Percentiles rank a stretch among this genome's conserved stretches.
phyloP scores from a whole-genome alignment of 805 yeast genomes.

The Teunomyces panamensis region DNA sequence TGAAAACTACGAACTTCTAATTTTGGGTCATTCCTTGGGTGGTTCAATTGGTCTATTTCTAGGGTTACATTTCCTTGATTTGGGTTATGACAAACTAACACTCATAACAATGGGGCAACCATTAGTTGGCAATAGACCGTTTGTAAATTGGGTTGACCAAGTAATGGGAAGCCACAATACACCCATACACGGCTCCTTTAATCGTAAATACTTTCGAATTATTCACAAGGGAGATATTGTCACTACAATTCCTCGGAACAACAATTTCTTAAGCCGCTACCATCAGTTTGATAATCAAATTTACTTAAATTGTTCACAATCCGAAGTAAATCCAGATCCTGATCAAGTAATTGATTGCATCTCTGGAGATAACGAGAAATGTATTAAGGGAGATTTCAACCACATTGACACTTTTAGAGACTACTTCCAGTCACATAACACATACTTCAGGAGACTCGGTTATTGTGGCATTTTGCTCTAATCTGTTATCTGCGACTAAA shows the following conservation, averaged over 20 bases:
- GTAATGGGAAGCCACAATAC: conserved; percentile 27
- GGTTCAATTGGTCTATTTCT: conserved; percentile 40
- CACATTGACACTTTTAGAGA: conserved; percentile 6
- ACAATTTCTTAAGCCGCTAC: conserved; percentile 18
- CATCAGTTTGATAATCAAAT: conserved; percentile 37
- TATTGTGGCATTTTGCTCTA: conserved; percentile 4
- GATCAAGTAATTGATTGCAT: conserved; percentile 34
- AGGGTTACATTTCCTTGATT: conserved; percentile 33
- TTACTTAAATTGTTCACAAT: conserved; percentile 23
- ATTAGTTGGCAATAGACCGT: conserved; percentile 37
- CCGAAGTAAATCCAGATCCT: conserved; percentile 20
- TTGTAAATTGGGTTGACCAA: conserved; percentile 34
- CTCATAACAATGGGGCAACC: conserved; percentile 47
- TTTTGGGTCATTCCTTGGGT: conserved; percentile 36
- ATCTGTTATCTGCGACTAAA: conserved; percentile 17
- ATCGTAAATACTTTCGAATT: conserved; percentile 19
- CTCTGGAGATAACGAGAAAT: conserved; percentile 22
- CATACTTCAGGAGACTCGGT: conserved; percentile 38
- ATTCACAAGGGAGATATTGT: conserved; percentile 27
- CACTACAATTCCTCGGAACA: conserved; percentile 25
- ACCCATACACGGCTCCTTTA: conserved; percentile 16
- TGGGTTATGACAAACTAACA: conserved; percentile 28
- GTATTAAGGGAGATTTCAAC: conserved; percentile 31
- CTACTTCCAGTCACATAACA: conserved; percentile 31
- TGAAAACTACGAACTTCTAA: conserved; percentile 13